These are phyloP conservation scores for Termitomyces sp. DNA, from an alignment of 768 basidiomycete species.

Conservation along the genomic window DNA sequence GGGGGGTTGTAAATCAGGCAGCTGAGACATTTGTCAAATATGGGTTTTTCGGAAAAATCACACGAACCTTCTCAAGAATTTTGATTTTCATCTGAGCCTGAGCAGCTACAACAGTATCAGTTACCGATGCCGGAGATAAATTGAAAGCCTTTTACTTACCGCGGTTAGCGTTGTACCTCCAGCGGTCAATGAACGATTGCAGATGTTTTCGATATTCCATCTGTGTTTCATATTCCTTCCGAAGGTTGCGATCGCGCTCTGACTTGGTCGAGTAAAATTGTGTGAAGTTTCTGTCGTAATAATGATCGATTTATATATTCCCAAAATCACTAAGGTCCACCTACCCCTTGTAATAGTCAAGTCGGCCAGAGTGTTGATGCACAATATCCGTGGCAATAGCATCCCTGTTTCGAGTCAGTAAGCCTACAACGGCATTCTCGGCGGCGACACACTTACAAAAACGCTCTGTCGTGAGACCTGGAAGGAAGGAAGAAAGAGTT, in stretches of 20 bases:
- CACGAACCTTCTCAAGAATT: slow-evolving; percentile 66
- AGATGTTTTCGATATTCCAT: slow-evolving; percentile 93
- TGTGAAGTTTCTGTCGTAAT: slow-evolving; percentile 74
- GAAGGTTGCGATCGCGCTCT: slow-evolving; percentile 87
- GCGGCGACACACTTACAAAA: slow-evolving; percentile 55
- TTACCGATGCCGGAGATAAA: not conserved
- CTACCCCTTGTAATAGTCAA: slow-evolving; percentile 97
- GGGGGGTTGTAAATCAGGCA: slow-evolving; percentile 91
- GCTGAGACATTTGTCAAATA: slow-evolving; percentile 33
- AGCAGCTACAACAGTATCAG: slow-evolving; percentile 53
- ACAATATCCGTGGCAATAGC: slow-evolving; percentile 97
- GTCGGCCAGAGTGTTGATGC: slow-evolving; percentile 88
- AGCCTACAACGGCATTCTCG: not conserved
- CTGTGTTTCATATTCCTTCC: slow-evolving; percentile 95
- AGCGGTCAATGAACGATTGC: slow-evolving; percentile 97
- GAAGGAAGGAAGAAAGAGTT: slow-evolving; percentile 13
- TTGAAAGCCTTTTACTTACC: slow-evolving; percentile 35
- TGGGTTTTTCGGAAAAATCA: not conserved
- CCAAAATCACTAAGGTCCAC: slow-evolving; percentile 7
- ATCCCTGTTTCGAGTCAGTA: slow-evolving; percentile 47
- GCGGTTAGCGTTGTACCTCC: slow-evolving; percentile 97
- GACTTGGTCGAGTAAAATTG: slow-evolving; percentile 99
- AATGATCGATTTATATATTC: not conserved
- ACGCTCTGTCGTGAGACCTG: slow-evolving; percentile 96
- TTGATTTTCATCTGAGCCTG: slow-evolving; percentile 83